Conservation (phyloP, 2,329 filamentous ascomycete species). For the Sporothrix protearum region DNA sequence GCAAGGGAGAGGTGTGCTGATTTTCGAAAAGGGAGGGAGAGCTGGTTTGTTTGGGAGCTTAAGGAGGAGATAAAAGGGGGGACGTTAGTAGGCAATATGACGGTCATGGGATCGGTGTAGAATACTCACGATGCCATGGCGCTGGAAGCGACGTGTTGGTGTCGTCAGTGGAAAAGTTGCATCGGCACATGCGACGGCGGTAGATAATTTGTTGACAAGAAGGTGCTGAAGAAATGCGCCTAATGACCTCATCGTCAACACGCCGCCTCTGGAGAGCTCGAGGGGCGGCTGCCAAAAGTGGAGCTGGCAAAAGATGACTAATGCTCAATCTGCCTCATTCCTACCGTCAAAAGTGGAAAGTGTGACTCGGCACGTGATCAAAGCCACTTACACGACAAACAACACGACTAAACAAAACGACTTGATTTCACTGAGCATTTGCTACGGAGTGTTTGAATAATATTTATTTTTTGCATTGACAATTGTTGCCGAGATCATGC, state of each 20-base stretch:
- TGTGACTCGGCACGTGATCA: not conserved
- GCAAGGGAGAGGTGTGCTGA: constrained; percentile 76
- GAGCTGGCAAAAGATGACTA: constrained; percentile 5
- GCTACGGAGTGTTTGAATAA: not conserved
- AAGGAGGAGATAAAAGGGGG: not conserved
- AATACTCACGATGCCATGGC: constrained; percentile 11
- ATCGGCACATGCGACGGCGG: not conserved
- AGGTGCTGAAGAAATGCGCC: constrained; percentile 15
- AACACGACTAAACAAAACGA: not conserved
- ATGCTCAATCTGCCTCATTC: not conserved
- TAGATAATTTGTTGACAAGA: not conserved
- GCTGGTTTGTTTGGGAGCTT: constrained; percentile 18
- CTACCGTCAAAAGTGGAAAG: not conserved
- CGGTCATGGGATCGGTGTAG: not conserved
- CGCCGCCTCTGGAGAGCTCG: not conserved
- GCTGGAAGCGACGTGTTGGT: not conserved
- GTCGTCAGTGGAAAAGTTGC: not conserved
- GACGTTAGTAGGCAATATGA: not conserved
- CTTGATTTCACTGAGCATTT: not conserved
- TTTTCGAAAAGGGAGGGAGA: constrained; percentile 65
- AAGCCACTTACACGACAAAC: not conserved
- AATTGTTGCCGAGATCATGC: no score
- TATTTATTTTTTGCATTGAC: not conserved
- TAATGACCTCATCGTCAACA: constrained; percentile 25
- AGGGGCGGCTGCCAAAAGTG: constrained; percentile 18